Evolutionary conservation across 176 grass and related monocot genomes (phyloP).

Genomic region (Eragrostis curvula): DNA sequence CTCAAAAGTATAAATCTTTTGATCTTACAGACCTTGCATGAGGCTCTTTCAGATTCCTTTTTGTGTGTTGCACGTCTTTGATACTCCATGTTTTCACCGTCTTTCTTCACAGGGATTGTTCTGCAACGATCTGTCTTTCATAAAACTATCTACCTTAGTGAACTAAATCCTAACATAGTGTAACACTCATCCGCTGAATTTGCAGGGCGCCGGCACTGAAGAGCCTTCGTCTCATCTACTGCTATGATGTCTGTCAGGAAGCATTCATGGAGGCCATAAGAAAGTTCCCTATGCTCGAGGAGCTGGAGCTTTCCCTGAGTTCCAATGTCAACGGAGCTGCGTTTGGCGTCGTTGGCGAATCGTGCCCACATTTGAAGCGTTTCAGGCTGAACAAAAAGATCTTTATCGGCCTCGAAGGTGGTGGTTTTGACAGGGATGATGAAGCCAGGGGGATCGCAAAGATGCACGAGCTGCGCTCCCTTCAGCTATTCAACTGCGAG

Average conservation of each 20-base stretch:
- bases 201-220: constrained; percentile 24
- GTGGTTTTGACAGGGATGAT: not conserved
- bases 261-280: not conserved
- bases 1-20: no score
- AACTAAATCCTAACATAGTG: no score
- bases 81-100: no score
- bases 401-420: not conserved
- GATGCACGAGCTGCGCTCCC: constrained; percentile 14
- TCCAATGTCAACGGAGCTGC: not conserved
- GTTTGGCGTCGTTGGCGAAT: not conserved
- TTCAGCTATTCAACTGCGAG: constrained; percentile 15
- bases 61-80: no score
- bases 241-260: not conserved
- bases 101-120: no score
- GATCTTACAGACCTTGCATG: no score
- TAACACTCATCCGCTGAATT: no score
- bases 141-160: no score
- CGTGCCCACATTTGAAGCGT: constrained; percentile 3
- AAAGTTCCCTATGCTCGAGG: constrained; percentile 25
- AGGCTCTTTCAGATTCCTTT: no score
- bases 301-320: constrained; percentile 29
- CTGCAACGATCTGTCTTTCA: no score
- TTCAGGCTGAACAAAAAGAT: not conserved
- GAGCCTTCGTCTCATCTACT: not conserved
- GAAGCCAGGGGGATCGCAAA: constrained; percentile 23